These are phyloP conservation scores for Thozetella sp. DNA, from an alignment of 495 filamentous ascomycete genomes.

Conservation along the genomic window DNA sequence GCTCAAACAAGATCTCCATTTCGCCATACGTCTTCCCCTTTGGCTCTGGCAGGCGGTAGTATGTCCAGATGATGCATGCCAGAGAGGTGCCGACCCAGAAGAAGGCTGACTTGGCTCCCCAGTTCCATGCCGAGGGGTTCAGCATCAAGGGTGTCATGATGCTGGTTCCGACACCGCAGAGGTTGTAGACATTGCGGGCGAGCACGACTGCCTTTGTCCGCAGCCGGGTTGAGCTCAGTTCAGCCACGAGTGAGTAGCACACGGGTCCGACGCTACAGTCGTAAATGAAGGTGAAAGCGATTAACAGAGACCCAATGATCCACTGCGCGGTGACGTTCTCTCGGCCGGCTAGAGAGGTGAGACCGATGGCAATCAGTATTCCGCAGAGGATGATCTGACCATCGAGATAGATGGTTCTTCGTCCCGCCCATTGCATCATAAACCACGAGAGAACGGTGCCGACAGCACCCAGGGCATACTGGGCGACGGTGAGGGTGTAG, in stretches of 20 bases:
- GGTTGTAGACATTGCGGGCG: constrained; percentile 67
- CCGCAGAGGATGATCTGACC: constrained; percentile 66
- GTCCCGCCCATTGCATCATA: constrained; percentile 72
- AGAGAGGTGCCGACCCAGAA: constrained; percentile 79
- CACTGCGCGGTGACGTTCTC: constrained; percentile 52
- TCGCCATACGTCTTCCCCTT: constrained; percentile 72
- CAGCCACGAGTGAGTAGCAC: constrained; percentile 76
- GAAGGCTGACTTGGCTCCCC: constrained; percentile 74
- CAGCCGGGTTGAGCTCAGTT: constrained; percentile 71
- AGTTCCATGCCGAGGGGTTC: constrained; percentile 74
- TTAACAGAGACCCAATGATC: constrained; percentile 69
- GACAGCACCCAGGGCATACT: constrained; percentile 74
- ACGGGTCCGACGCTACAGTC: constrained; percentile 78
- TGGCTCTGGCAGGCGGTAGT: constrained; percentile 77
- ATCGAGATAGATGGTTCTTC: constrained; percentile 69
- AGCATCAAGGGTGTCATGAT: constrained; percentile 80
- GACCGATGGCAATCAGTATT: constrained; percentile 74
- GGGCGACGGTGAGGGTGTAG: constrained; percentile 73
- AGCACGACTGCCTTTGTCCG: constrained; percentile 73
- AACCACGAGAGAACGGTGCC: constrained; percentile 76
- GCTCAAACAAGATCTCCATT: constrained; percentile 73
- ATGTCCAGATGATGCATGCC: constrained; percentile 71
- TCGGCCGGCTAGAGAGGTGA: constrained; percentile 65
- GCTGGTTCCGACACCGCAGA: constrained; percentile 60
- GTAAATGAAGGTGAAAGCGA: constrained; percentile 75